A percentile compares a stretch with the other conserved stretches of the same genome.
phyloP scores from a whole-genome alignment of 345 rosid species.

The Acer negundo region DNA sequence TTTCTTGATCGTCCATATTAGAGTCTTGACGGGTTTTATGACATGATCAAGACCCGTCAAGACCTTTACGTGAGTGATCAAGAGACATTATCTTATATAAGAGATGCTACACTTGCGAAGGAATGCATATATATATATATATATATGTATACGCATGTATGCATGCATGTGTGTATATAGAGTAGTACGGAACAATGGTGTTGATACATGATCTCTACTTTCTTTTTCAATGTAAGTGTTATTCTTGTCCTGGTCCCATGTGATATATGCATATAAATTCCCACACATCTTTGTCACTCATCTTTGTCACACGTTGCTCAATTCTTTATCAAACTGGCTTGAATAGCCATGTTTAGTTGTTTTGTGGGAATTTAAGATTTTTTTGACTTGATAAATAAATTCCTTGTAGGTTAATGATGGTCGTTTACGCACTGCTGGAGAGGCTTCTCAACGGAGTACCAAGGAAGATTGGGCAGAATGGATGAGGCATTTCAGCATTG shows the following conservation, averaged over 20 bases:
- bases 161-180: neutral
- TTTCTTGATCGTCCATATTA: no score
- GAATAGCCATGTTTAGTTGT: neutral
- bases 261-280: neutral
- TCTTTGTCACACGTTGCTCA: neutral
- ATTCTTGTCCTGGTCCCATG: neutral
- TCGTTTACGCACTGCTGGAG: slow-evolving; percentile 91
- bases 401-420: slow-evolving; percentile 77
- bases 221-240: neutral
- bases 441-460: slow-evolving; percentile 99
- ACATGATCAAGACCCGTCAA: no score
- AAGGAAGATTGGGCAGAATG: slow-evolving; percentile 99
- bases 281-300: neutral
- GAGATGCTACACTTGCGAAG: no score
- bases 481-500: slow-evolving; percentile 99
- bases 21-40: no score
- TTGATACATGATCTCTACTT: neutral
- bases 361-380: neutral
- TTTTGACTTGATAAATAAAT: neutral
- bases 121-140: no score
- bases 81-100: no score
- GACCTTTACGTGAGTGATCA: no score
- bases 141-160: no score
- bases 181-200: neutral
- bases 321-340: neutral